These are phyloP conservation scores for Diplodia mutila DNA, from an alignment of 2,329 filamentous ascomycete genomes.

Conservation along the genomic window DNA sequence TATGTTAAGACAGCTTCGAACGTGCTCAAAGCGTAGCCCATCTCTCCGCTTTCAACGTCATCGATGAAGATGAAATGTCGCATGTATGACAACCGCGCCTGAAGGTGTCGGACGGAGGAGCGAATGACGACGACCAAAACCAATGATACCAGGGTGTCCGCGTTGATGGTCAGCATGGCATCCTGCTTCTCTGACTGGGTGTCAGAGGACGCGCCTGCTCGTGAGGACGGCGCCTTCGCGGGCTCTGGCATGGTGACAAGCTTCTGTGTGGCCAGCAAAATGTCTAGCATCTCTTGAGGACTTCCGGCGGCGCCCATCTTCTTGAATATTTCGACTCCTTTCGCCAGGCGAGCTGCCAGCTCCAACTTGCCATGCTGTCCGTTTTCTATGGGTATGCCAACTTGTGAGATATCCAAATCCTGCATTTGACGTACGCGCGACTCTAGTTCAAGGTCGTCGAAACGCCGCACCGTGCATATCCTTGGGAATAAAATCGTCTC, in stretches of 20 bases:
- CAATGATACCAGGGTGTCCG: constrained; percentile 89
- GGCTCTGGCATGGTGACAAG: constrained; percentile 65
- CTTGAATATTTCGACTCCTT: constrained; percentile 85
- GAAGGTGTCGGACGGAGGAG: constrained; percentile 82
- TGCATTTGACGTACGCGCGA: constrained; percentile 91
- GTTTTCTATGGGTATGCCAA: constrained; percentile 84
- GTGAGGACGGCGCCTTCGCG: constrained; percentile 50
- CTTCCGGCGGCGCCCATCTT: constrained; percentile 78
- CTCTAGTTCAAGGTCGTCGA: constrained; percentile 86
- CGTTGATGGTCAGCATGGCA: constrained; percentile 70
- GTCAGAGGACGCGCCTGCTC: constrained; percentile 32
- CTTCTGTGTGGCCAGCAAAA: constrained; percentile 80
- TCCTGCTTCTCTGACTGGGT: constrained; percentile 55
- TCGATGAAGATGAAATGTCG: constrained; percentile 97
- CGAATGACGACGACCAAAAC: constrained; percentile 91
- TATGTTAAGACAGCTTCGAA: constrained; percentile 94
- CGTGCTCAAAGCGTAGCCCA: constrained; percentile 94
- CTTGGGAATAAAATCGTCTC: constrained; percentile 81
- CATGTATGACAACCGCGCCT: constrained; percentile 91
- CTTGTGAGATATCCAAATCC: constrained; percentile 89
- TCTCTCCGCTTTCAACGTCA: constrained; percentile 93
- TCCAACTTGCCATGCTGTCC: constrained; percentile 79
- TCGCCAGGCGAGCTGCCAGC: constrained; percentile 73
- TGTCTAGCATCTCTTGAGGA: constrained; percentile 86
- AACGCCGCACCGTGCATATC: constrained; percentile 74